phyloP scores from a whole-genome alignment of 805 yeast species.

The Debaryomyces maramus region DNA sequence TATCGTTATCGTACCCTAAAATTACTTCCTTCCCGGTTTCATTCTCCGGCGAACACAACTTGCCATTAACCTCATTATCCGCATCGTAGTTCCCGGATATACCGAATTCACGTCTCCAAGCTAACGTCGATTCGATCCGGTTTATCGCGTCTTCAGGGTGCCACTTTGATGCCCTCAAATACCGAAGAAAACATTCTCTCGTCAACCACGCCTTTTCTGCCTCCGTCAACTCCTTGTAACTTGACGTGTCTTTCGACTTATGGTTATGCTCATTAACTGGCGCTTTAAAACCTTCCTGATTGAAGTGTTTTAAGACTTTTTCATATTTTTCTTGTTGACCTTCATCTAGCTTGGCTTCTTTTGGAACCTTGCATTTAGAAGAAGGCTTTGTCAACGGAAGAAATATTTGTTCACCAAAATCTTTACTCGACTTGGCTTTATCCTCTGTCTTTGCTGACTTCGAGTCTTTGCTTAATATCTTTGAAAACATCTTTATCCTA shows the following conservation, averaged over 20 bases:
- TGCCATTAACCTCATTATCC: conserved; percentile 54
- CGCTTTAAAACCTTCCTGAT: conserved; percentile 47
- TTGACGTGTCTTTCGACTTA: conserved; percentile 37
- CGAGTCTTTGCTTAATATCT: conserved; percentile 16
- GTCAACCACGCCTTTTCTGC: conserved; percentile 91
- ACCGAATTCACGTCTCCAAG: conserved; percentile 96
- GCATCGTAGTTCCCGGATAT: conserved; percentile 41
- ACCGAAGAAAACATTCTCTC: conserved; percentile 85
- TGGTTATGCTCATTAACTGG: conserved; percentile 52
- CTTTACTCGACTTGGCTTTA: conserved; percentile 1
- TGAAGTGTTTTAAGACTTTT: conserved; percentile 65
- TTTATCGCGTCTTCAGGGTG: conserved; percentile 63
- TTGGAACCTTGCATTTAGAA: conserved; percentile 46
- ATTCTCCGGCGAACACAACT: conserved; percentile 62
- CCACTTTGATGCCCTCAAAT: conserved; percentile 95
- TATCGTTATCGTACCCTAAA: conserved; percentile 85
- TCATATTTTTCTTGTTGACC: conserved; percentile 62
- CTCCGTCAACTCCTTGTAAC: conserved; percentile 25
- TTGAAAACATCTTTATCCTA: conserved; percentile 19
- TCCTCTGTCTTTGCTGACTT: conserved; percentile 8
- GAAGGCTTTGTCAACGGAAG: conserved; percentile 22
- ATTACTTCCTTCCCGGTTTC: conserved; percentile 92
- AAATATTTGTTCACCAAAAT: conserved; percentile 12
- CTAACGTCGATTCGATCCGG: conserved; percentile 73
- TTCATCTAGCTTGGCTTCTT: conserved; percentile 47